These are phyloP conservation scores for Boletales sp. DNA, from an alignment of 768 basidiomycete species.

Conservation along the genomic window DNA sequence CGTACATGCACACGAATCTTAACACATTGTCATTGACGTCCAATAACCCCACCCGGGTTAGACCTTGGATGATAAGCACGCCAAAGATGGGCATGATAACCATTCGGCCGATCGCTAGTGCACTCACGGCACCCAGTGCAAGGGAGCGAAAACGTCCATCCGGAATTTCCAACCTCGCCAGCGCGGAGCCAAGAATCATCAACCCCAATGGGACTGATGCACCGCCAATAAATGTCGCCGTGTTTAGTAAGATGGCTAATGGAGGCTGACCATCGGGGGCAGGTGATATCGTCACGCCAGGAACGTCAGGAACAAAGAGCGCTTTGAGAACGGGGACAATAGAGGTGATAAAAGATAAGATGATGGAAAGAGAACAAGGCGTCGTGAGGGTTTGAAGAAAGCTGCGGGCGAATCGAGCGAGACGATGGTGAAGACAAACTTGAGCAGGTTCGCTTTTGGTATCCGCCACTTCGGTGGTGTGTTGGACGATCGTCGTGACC, in stretches of 20 bases:
- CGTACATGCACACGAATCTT: conserved; percentile 67
- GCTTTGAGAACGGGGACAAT: conserved; percentile 56
- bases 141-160: conserved; percentile 40
- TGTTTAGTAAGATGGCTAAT: conserved; percentile 57
- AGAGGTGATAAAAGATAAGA: conserved; percentile 52
- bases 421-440: conserved; percentile 2
- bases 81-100: conserved; percentile 59
- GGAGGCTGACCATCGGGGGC: conserved; percentile 70
- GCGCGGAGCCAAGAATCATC: conserved; percentile 57
- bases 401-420: conserved; percentile 3
- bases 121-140: conserved; percentile 49
- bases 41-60: conserved; percentile 48
- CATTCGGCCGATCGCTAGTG: conserved; percentile 52
- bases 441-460: not conserved
- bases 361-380: conserved; percentile 52
- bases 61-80: conserved; percentile 49
- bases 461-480: not conserved
- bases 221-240: conserved; percentile 54
- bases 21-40: conserved; percentile 52
- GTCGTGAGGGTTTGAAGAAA: conserved; percentile 39
- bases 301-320: conserved; percentile 48
- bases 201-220: conserved; percentile 64
- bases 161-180: conserved; percentile 57
- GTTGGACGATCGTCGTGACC: conserved; percentile 4
- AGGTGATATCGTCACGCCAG: conserved; percentile 39